Percentiles rank a stretch among this genome's conserved stretches.
Evolutionary conservation across 129 eudicot genomes (phyloP).

Genomic region (Oenanthe sinensis): DNA sequence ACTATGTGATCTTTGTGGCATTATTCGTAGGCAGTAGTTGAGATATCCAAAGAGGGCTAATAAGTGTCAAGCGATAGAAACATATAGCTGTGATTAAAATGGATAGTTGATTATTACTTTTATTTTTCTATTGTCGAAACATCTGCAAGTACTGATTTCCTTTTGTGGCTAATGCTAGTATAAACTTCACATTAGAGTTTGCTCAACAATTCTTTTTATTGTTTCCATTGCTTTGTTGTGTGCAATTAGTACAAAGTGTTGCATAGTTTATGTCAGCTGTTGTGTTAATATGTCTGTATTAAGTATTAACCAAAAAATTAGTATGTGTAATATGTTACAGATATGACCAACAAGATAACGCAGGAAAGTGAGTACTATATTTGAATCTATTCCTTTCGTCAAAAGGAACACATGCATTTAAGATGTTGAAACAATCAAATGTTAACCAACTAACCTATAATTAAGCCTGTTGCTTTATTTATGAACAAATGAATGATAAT

Average conservation of each 20-base stretch:
- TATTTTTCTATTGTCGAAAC: no score
- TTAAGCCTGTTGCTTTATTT: background rate
- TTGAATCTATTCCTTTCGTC: background rate
- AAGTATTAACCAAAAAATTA: background rate
- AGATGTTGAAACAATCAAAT: background rate
- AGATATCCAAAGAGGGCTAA: background rate
- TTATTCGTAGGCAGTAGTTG: background rate
- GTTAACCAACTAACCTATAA: background rate
- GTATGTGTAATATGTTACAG: background rate
- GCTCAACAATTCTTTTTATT: background rate
- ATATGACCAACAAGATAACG: background rate
- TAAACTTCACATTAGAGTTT: background rate
- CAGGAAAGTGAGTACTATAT: background rate
- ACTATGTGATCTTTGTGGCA: background rate
- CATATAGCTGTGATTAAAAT: background rate
- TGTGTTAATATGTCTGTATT: background rate
- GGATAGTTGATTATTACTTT: background rate
- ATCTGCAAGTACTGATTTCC: background rate
- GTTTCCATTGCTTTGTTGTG: background rate
- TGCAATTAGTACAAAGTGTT: background rate
- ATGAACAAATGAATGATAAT: background rate
- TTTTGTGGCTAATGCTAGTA: background rate
- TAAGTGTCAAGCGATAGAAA: background rate
- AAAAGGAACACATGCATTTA: background rate
- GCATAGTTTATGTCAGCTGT: background rate